A percentile compares a stretch with the other conserved stretches of the same genome.
Conservation (phyloP, 805 yeast genomes). For the Starmera pachycereana region DNA sequence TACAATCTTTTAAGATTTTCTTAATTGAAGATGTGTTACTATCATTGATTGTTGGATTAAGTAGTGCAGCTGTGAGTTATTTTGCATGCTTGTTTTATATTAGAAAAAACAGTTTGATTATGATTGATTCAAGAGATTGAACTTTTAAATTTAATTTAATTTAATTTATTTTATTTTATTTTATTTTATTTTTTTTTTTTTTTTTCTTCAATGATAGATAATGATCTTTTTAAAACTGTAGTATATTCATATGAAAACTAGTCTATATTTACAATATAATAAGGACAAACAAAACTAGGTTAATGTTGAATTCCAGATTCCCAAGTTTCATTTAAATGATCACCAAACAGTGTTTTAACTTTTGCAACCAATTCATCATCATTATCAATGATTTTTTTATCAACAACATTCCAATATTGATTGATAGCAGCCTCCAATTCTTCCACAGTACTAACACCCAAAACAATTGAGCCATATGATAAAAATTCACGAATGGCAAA, state of each 20-base stretch:
- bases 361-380: constrained; percentile 22
- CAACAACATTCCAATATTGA: constrained; percentile 41
- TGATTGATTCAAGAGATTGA: too few species aligned
- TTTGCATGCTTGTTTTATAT: neutral
- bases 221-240: neutral
- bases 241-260: too few species aligned
- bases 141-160: too few species aligned
- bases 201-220: neutral
- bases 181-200: too few species aligned
- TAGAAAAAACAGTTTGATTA: too few species aligned
- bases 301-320: constrained; percentile 29
- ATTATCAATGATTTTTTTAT: constrained; percentile 18
- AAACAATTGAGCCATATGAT: constrained; percentile 44
- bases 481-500: constrained; percentile 46
- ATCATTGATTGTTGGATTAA: constrained; percentile 13
- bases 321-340: constrained; percentile 62
- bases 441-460: constrained; percentile 59
- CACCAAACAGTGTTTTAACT: constrained; percentile 42
- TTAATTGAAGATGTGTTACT: constrained; percentile 15
- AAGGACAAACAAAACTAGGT: too few species aligned
- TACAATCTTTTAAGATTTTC: constrained; percentile 14
- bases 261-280: too few species aligned
- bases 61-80: constrained; percentile 16
- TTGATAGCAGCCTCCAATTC: constrained; percentile 58
- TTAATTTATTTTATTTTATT: too few species aligned